phyloP scores from a whole-genome alignment of 2,329 filamentous ascomycete genomes.

The Nothophoma quercina region DNA sequence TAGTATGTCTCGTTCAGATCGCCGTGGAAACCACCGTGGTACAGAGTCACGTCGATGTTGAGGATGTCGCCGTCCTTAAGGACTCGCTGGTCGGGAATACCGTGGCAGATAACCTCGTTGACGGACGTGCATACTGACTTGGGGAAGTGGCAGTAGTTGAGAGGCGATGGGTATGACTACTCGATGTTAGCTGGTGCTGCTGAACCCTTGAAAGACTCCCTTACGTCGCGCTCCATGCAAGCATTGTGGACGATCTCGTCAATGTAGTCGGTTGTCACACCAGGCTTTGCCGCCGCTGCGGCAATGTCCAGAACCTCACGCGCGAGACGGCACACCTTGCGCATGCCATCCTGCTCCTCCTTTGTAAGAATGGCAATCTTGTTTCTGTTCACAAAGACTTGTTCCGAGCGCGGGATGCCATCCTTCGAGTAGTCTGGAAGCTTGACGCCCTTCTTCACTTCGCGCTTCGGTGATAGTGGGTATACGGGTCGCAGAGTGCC shows the following conservation, averaged over 20 bases:
- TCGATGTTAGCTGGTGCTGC: constrained; percentile 23
- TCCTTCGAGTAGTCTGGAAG: constrained; percentile 88
- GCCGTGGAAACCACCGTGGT: constrained; percentile 93
- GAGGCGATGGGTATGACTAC: constrained; percentile 90
- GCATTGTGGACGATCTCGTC: constrained; percentile 96
- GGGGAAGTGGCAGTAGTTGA: constrained; percentile 96
- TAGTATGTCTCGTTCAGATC: constrained; percentile 99
- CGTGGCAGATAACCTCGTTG: constrained; percentile 98
- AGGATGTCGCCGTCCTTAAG: constrained; percentile 93
- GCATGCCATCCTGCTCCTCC: constrained; percentile 85
- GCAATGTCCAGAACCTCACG: constrained; percentile 94
- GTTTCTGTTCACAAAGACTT: constrained; percentile 72
- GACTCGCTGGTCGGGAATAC: constrained; percentile 89
- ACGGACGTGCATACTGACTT: constrained; percentile 97
- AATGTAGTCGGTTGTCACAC: constrained; percentile 93
- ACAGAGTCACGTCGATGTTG: constrained; percentile 95
- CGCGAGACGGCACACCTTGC: constrained; percentile 85
- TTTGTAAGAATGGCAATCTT: constrained; percentile 85
- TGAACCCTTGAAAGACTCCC: constrained; percentile 40
- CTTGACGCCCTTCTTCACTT: constrained; percentile 79
- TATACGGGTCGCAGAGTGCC: constrained; percentile 87
- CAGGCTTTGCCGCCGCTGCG: constrained; percentile 82
- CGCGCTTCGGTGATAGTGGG: constrained; percentile 48
- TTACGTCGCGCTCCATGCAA: constrained; percentile 88
- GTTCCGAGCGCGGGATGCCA: constrained; percentile 75